phyloP scores from a whole-genome alignment of 139 green algal genomes.

The Gonium pectorale region DNA sequence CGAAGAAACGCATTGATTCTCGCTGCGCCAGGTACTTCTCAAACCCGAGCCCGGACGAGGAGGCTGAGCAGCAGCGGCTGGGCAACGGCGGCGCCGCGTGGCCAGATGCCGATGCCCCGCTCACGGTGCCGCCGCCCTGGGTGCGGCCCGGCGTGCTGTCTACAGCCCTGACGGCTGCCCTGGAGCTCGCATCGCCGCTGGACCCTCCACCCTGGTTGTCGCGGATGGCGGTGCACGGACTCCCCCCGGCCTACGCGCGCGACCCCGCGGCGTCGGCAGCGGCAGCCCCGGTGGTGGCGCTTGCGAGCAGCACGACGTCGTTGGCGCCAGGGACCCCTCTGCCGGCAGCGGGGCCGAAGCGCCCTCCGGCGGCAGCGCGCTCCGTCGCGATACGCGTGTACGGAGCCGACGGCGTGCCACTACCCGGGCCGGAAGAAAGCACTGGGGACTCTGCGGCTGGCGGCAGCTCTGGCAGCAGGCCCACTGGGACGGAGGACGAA shows the following conservation, averaged over 20 bases:
- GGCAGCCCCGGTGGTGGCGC: neutral
- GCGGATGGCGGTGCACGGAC: neutral
- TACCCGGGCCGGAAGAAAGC: neutral
- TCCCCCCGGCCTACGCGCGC: constrained; percentile 5
- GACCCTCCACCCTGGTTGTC: constrained; percentile 20
- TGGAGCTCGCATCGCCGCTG: neutral
- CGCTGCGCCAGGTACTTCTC: constrained; percentile 35
- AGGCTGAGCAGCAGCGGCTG: neutral
- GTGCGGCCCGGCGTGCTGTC: neutral
- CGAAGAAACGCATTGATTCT: no score
- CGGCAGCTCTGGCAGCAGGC: neutral
- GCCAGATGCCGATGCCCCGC: neutral
- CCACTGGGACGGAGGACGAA: neutral
- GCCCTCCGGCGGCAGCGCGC: neutral
- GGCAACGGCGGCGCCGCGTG: neutral
- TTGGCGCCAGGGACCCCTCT: neutral
- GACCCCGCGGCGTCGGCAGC: neutral
- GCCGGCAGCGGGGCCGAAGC: neutral
- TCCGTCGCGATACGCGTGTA: neutral
- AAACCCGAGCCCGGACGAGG: neutral
- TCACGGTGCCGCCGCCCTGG: neutral
- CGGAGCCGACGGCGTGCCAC: neutral
- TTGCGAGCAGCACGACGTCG: neutral
- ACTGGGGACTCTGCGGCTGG: neutral
- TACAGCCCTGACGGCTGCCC: neutral